Conservation (phyloP, 2,329 filamentous ascomycete species). For the Cladosporium sphaerospermum region DNA sequence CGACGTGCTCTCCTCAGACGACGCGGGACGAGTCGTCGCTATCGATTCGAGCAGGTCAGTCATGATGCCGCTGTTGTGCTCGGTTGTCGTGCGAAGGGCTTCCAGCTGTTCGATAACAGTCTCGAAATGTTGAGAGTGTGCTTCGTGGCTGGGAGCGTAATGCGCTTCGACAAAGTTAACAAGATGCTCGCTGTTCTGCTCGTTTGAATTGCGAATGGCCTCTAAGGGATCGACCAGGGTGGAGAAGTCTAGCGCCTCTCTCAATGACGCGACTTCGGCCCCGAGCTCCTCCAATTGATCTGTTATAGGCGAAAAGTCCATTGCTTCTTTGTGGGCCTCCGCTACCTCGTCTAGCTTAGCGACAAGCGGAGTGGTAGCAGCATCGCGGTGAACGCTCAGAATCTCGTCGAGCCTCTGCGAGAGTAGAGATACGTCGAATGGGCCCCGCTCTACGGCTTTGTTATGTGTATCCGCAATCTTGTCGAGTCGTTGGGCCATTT, state of each 20-base stretch:
- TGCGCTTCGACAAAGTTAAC: slow-evolving; percentile 16
- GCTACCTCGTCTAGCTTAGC: background rate
- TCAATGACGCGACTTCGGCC: background rate
- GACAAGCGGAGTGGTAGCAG: background rate
- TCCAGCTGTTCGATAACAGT: slow-evolving; percentile 10
- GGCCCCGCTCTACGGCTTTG: slow-evolving; percentile 9
- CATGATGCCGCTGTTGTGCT: slow-evolving; percentile 13
- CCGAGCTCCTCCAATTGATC: background rate
- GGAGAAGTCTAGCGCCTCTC: slow-evolving; percentile 16
- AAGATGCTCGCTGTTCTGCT: slow-evolving; percentile 18
- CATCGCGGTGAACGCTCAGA: slow-evolving; percentile 5
- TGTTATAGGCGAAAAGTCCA: background rate
- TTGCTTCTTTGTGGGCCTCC: background rate
- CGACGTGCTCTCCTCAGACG: background rate
- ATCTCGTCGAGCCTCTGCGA: slow-evolving; percentile 12
- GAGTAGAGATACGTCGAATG: slow-evolving; percentile 6
- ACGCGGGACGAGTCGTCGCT: background rate
- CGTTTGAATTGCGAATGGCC: slow-evolving; percentile 17
- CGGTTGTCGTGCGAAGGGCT: slow-evolving; percentile 14
- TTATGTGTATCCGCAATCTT: slow-evolving; percentile 6
- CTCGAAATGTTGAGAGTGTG: background rate
- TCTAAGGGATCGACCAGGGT: slow-evolving; percentile 18
- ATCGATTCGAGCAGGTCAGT: slow-evolving; percentile 16
- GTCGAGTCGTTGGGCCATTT: slow-evolving; percentile 1
- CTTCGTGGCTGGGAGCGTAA: background rate